Base-by-base conservation (phyloP, 495 filamentous ascomycete species). In the Penicillium coprophilum region DNA sequence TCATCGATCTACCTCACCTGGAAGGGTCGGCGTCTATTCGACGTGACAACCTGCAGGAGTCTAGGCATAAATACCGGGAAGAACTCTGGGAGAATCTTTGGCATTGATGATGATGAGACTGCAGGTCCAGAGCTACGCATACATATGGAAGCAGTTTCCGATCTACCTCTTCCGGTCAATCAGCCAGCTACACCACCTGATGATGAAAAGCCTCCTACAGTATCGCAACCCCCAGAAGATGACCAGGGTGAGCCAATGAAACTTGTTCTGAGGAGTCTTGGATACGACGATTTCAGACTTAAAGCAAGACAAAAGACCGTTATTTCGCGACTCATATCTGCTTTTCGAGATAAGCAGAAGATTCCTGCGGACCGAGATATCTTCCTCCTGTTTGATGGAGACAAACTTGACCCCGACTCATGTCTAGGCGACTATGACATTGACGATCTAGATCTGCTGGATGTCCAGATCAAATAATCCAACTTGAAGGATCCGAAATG, bases 361-460 rank as follows among this genome's bases (percentile, higher is more conserved):
- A 65, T 88, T 15, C 49, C 64, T 1, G 59, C 69, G 3, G 79
- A 80, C 4, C 78, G 79, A 46, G 67, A 76, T 1, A 72, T 96
- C 15, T 78, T 78, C 12, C 73, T 96, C 1, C 71, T 80, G 48
- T 94, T 93, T 70, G 93, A 97, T 59, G 93, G 93, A 17, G 92
- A 96, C 44, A 71, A 74, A 43, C 70, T 96, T 21, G 80, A 84
- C 1, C 79, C 85, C 0, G 75, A 82, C 5, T 78, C 80, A 27
- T 79, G 76, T 23, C 74, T 96, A 5, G 73, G 68, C 19, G 84
- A 88, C 36, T 77, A 88, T n/a, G 92, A 95, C 12, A 77, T 97
- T 38, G 81, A 81, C 13, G 89, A 97, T 61, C 78, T 85, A 69
- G 92, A 95, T 63, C 78, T 83, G 50, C 65, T 96, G 36, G 91